Base-by-base conservation (phyloP, 2,329 filamentous ascomycete genomes). In the Fusarium nurragi region DNA sequence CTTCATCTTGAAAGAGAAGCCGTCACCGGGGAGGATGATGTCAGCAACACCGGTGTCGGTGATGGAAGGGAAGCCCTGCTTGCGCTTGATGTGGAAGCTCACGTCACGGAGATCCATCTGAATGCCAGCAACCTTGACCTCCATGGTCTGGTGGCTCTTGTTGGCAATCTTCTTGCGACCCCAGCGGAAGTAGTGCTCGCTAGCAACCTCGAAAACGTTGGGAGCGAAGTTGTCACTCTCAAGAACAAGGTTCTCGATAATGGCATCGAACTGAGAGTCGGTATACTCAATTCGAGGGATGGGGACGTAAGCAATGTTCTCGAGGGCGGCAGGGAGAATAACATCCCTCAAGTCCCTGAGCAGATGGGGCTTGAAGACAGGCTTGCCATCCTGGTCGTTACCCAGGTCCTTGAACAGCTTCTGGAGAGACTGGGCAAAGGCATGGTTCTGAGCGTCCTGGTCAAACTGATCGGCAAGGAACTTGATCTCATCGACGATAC, bases 191-290 rank as follows among this genome's bases (percentile, higher is more conserved):
- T 95, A 96, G 82, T 98, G 95, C 80, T 98, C 94, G 75, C 88
- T 95, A 58, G 89, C 87, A 62, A 98, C 85, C 77, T 99, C 94
- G 36, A 97, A 78, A 6, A 94, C 85, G 71, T 99, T 99, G 65
- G 95, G 95, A 80, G 94, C 93, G 70, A 99, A 88, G 80, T 99
- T 99, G 82, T 98, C 94, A 67, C 92, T 94, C 81, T 99, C 95
- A 49, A 99, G 86, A 41, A 97, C 90, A 12, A 99, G 82, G 77
- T 99, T 99, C 82, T 99, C 95, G 40, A 99, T 86, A 45, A 98
- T 86, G 45, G 90, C 90, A 77, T 99, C 95, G 48, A 97, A 83
- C 83, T 90, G 88, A 4, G 86, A 84, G 71, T 98, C 95, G 2
- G 88, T 90, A 74, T 93, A 95, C 81, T 99, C 95, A 60, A 99